Evolutionary conservation across 306 rosid species (phyloP), one percentile per base, ranked within the genome.

Genomic region (Glycyrrhiza uralensis): DNA sequence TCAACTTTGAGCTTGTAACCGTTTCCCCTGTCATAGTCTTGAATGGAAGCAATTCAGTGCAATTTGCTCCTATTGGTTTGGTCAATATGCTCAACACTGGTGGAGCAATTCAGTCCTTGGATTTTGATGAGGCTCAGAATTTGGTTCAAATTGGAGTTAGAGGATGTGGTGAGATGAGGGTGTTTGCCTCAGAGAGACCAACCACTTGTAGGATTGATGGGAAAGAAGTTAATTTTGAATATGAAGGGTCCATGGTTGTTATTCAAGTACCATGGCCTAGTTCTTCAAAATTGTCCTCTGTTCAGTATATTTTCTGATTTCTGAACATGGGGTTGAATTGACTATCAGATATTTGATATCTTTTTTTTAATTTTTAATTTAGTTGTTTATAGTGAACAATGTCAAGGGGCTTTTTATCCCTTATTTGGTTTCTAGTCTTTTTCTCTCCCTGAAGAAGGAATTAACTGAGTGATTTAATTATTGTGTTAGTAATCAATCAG

Each of bases 1-100:
- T 94, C 83, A 76, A 91, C 19, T 94, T 94, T 10, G 97, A 94
- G 89, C 97, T 94, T 3, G 81, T 94, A 2, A 83, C 90, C 0
- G 86, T 94, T 26, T 80, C 95, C 0, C 97, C 98, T 0, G 80
- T 94, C 75, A 77, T 85, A 13, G 18, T 71, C 2, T 76, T 93
- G 58, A 14, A 66, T 22, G 30, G 36, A 18, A 87, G n/a, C n/a
- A n/a, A 81, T 22, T 45, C 77, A 0, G 62, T 91, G 15, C 82
- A 86, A 4, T 89, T 94, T 69, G 91, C 98, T 17, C 92, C 95
- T 1, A 87, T 94, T 63, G 98, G 98, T 11, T 65, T 94, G 50
- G 92, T 85, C 44, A 91, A 94, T 62, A 94, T 94, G 98, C 85
- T 91, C 0, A 94, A 94, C 81, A 89, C 78, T 2, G 95, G 98